phyloP scores from a whole-genome alignment of 805 yeast species.

The Suhomyces prunicola region DNA sequence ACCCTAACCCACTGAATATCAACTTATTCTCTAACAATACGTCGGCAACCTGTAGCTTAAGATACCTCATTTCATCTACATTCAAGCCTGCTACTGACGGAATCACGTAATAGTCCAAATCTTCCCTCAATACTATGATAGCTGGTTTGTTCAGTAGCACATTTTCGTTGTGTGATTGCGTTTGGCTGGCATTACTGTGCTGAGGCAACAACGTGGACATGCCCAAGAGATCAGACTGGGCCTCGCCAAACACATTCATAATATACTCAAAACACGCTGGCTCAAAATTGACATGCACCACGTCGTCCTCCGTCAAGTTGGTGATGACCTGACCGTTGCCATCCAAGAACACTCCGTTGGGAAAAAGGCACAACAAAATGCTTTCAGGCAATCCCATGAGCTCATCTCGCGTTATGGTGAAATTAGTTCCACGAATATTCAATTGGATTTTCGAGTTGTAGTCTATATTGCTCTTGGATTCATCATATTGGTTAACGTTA shows the following conservation, averaged over 20 bases:
- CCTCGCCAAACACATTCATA: slow-evolving; percentile 64
- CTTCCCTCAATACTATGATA: slow-evolving; percentile 88
- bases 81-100: slow-evolving; percentile 63
- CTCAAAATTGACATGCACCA: slow-evolving; percentile 80
- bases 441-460: slow-evolving; percentile 68
- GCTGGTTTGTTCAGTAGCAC: slow-evolving; percentile 81
- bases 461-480: slow-evolving; percentile 39
- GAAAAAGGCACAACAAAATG: slow-evolving; percentile 78
- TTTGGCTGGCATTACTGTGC: slow-evolving; percentile 14
- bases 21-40: slow-evolving; percentile 51
- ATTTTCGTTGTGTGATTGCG: slow-evolving; percentile 26
- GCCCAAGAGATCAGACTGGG: slow-evolving; percentile 53
- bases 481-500: slow-evolving; percentile 19
- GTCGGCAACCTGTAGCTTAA: slow-evolving; percentile 74
- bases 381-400: slow-evolving; percentile 91
- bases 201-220: slow-evolving; percentile 34
- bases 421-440: slow-evolving; percentile 70
- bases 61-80: slow-evolving; percentile 56
- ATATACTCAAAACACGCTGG: slow-evolving; percentile 86
- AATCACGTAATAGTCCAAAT: slow-evolving; percentile 87
- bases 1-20: slow-evolving; percentile 81
- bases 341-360: slow-evolving; percentile 86
- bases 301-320: slow-evolving; percentile 73
- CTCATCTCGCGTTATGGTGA: slow-evolving; percentile 82
- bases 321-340: slow-evolving; percentile 72